Base-by-base conservation (phyloP, 2,329 filamentous ascomycete species). In the Sclerotinia trifoliorum region DNA sequence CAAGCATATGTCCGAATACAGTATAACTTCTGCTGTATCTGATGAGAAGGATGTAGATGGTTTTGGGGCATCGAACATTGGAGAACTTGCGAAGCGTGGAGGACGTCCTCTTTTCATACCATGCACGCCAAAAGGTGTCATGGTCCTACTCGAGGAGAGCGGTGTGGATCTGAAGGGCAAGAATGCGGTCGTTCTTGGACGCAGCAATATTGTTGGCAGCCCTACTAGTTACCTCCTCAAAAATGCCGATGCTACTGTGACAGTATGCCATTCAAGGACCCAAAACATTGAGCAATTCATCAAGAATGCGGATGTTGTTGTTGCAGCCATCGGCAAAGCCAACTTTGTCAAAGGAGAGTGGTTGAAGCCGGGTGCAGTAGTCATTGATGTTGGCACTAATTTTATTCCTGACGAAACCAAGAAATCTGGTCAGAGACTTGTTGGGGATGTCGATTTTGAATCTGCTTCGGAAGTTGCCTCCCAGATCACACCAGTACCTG, bases 41-140 rank as follows among this genome's bases (percentile, higher is more conserved):
- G 91, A 94, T 75, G 91, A 95, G 80, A 99, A 99, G 82, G 95
- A 99, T 83, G 95, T 99, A 64, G 95, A 99, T 80, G 95, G 95
- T 65, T 99, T 99, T 77, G 94, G 95, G 68, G 90, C 93, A 68
- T 86, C 85, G 77, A 99, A 97, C 82, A 97, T 99, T 78, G 95
- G 95, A 73, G 94, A 98, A 82, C 86, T 99, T 74, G 94, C 95
- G 75, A 99, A 99, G 86, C 89, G 93, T 75, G 94, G 95, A 63
- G 95, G 95, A 56, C 87, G 86, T 73, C 95, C 95, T 58, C 84
- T 92, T 71, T 99, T 99, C 81, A 87, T 91, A 55, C 95, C 95
- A 58, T 99, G 95, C 85, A 99, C 95, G 1, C 95, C 95, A 65
- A 94, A 97, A 82, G 95, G 95, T 77, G 92, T 97, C 77, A 98